Evolutionary conservation across 768 basidiomycete genomes (phyloP), one percentile per base, ranked within the genome.

Genomic region (Tremella yokohamensis): DNA sequence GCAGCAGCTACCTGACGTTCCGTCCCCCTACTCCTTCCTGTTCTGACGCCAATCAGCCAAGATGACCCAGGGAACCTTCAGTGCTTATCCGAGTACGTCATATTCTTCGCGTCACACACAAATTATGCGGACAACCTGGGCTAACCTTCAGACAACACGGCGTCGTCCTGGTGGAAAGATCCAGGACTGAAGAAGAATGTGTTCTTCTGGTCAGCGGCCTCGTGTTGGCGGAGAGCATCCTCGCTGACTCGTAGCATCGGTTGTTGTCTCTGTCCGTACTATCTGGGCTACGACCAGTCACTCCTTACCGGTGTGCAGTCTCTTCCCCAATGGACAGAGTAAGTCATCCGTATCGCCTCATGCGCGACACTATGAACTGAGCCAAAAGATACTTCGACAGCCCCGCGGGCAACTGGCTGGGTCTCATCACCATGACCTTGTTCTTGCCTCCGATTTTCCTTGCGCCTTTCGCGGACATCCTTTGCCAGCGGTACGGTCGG

Each of bases 161-260:
- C 60, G 26, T 1, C 49, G 8, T 56, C 19, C 8, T 64, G 62
- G 62, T 64, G 52, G 49, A 3, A 18, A 20, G 62, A 64, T 40
- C 26, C 24, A 37, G 59, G 62, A 37, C 55, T 64, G 7, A 42
- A 34, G 29, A 34, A 34, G 29, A 34, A 34, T 34, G 29, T 34
- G 29, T 34, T 34, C 29, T 34, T 34, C 29, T 34, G 29, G 29
- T 34, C 29, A 34, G 29, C 29, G 4, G 11, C 29, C n/a, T n/a
- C n/a, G n/a, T n/a, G n/a, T n/a, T n/a, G n/a, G n/a, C n/a, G n/a
- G n/a, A n/a, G n/a, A n/a, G n/a, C n/a, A n/a, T n/a, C n/a, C 29
- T 34, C 29, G 11, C 29, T 34, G 11, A 34, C 29, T 11, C 4
- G 4, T 11, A 34, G 29, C 29, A 34, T 34, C 29, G 29, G 29